phyloP scores from a whole-genome alignment of 2,329 filamentous ascomycete genomes.

The Scopulariopsis brevicaulis region DNA sequence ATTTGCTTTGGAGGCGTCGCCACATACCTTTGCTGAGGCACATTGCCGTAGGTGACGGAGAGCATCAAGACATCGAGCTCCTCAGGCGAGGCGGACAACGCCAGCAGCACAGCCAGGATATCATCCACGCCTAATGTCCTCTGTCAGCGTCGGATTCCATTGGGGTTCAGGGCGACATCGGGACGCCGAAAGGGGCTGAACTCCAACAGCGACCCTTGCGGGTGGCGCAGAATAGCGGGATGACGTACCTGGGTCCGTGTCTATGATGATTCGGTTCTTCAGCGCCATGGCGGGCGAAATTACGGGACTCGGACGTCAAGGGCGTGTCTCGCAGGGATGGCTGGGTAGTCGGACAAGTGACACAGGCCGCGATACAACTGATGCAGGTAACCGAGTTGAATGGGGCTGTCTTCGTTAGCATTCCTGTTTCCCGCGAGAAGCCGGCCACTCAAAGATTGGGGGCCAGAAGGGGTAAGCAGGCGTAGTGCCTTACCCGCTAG shows the following conservation, averaged over 20 bases:
- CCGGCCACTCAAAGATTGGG: background rate
- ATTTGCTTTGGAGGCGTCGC: background rate
- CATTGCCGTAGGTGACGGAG: constrained; percentile 89
- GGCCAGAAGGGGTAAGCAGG: background rate
- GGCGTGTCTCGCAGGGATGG: background rate
- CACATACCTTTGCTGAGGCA: constrained; percentile 65
- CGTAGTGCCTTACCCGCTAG: background rate
- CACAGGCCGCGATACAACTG: background rate
- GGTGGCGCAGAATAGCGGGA: background rate
- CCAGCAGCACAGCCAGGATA: constrained; percentile 76
- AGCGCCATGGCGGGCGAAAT: constrained; percentile 40
- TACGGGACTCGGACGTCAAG: background rate
- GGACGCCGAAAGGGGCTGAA: background rate
- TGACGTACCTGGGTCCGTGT: constrained; percentile 72
- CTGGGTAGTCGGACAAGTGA: background rate
- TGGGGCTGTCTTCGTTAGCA: background rate
- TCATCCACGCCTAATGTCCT: constrained; percentile 65
- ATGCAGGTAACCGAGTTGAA: background rate
- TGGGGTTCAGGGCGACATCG: background rate
- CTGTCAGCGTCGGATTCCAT: background rate
- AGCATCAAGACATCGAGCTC: constrained; percentile 80
- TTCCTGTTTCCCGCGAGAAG: background rate
- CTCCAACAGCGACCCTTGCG: background rate
- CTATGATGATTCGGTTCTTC: constrained; percentile 72
- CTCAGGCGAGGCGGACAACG: constrained; percentile 68